Evolutionary conservation across 2,329 filamentous ascomycete species (phyloP).

Genomic region (Trichophyton benhamiae): DNA sequence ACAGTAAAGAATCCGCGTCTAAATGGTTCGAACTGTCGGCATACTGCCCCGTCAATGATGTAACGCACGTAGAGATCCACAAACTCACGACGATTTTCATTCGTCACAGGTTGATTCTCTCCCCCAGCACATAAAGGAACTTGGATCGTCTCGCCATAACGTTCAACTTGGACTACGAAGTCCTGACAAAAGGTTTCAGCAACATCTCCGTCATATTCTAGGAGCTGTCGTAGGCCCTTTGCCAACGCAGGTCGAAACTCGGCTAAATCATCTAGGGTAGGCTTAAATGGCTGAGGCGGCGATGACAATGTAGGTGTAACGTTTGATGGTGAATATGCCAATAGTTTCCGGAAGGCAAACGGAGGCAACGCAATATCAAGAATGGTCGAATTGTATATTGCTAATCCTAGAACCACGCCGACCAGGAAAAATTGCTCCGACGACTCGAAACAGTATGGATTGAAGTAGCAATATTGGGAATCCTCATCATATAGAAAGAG

Average conservation of each 20-base stretch:
- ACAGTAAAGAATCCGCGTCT: constrained; percentile 89
- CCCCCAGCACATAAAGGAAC: constrained; percentile 64
- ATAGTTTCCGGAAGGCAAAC: constrained; percentile 77
- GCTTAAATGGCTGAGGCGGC: constrained; percentile 49
- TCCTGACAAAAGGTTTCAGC: constrained; percentile 67
- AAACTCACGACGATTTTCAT: constrained; percentile 69
- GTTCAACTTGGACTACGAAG: constrained; percentile 65
- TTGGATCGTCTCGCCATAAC: constrained; percentile 56
- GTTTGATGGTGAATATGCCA: constrained; percentile 59
- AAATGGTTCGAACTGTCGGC: constrained; percentile 82
- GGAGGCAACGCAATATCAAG: constrained; percentile 77
- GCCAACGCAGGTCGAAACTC: constrained; percentile 70
- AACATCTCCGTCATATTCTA: constrained; percentile 77
- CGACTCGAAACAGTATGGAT: constrained; percentile 76
- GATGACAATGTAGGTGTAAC: constrained; percentile 45
- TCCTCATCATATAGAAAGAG: constrained; percentile 88
- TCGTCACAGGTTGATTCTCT: constrained; percentile 66
- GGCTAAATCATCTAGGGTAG: constrained; percentile 68
- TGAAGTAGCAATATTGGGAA: constrained; percentile 85
- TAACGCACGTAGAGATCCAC: constrained; percentile 75
- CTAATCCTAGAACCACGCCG: constrained; percentile 73
- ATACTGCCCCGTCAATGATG: constrained; percentile 63
- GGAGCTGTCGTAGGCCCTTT: constrained; percentile 58
- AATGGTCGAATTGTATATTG: constrained; percentile 91
- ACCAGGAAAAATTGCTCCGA: constrained; percentile 87